phyloP scores from a whole-genome alignment of 2,329 filamentous ascomycete genomes.

The Tolypocladium nubicola region DNA sequence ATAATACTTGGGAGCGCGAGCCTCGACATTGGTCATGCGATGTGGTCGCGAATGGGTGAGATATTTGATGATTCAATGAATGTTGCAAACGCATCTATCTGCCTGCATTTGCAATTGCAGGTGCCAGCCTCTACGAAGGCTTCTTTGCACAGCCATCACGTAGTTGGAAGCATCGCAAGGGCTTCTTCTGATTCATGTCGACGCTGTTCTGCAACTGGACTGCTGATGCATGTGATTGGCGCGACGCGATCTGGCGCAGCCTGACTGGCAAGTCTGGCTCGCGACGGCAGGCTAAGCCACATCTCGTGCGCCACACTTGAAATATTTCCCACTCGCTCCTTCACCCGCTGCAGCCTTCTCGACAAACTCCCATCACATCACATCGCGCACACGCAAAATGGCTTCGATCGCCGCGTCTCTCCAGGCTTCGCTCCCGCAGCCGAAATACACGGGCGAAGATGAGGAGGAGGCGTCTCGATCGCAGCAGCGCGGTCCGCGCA shows the following conservation, averaged over 20 bases:
- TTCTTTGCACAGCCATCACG: neutral
- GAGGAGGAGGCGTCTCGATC: constrained; percentile 66
- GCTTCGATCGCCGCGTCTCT: constrained; percentile 61
- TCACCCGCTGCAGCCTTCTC: constrained; percentile 1
- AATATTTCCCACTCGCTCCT: constrained; percentile 17
- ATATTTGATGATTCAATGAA: neutral
- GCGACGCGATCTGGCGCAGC: neutral
- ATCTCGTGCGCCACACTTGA: constrained; percentile 16
- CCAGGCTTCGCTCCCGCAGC: constrained; percentile 72
- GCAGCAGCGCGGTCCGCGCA: constrained; percentile 69
- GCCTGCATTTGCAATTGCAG: neutral
- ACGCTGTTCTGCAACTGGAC: neutral
- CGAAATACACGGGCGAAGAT: constrained; percentile 82
- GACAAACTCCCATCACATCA: constrained; percentile 10
- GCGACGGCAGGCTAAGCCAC: constrained; percentile 16
- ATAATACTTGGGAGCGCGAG: neutral
- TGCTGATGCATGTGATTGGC: neutral
- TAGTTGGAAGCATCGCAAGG: neutral
- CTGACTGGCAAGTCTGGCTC: too few relatives aligned
- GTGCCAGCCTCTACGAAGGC: neutral
- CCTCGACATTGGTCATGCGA: neutral
- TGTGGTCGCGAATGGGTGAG: neutral
- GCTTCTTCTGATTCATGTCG: neutral
- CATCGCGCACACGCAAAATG: constrained; percentile 31
- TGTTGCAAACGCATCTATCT: neutral